Evolutionary conservation across 1,284 basidiomycete species (phyloP).

Genomic region (Coniferiporia sulphurascens): DNA sequence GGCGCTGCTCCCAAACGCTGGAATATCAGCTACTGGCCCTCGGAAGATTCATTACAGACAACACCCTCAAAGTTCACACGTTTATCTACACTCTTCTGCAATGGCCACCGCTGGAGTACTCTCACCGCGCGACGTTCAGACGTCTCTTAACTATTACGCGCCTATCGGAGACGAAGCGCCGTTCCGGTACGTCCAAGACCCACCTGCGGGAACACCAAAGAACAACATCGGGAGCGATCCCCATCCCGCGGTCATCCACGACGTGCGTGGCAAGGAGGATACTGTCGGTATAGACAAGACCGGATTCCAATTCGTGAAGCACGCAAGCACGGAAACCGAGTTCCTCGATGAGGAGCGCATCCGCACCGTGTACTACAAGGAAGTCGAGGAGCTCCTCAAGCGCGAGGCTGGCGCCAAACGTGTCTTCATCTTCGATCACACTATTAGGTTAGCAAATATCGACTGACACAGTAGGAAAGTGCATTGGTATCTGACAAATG

Average conservation of each 20-base stretch:
- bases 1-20: neutral
- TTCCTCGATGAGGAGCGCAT: conserved; percentile 24
- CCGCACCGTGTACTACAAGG: conserved; percentile 24
- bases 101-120: conserved; percentile 6
- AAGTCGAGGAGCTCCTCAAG: conserved; percentile 27
- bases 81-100: no score
- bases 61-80: no score
- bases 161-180: conserved; percentile 14
- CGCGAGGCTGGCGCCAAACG: conserved; percentile 24
- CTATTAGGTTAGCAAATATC: neutral
- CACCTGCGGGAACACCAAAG: conserved; percentile 8
- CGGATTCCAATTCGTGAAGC: conserved; percentile 18
- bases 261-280: conserved; percentile 16
- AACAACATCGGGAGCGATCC: conserved; percentile 9
- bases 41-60: no score
- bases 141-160: conserved; percentile 16
- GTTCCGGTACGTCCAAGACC: conserved; percentile 11
- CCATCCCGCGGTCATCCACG: conserved; percentile 14
- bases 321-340: conserved; percentile 9
- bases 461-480: neutral
- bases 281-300: conserved; percentile 22
- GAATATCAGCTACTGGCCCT: no score
- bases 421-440: conserved; percentile 28
- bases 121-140: conserved; percentile 10
- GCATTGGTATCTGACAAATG: conserved; percentile 20